Base-by-base conservation (phyloP, 768 basidiomycete species). In the Kwoniella shandongensis region DNA sequence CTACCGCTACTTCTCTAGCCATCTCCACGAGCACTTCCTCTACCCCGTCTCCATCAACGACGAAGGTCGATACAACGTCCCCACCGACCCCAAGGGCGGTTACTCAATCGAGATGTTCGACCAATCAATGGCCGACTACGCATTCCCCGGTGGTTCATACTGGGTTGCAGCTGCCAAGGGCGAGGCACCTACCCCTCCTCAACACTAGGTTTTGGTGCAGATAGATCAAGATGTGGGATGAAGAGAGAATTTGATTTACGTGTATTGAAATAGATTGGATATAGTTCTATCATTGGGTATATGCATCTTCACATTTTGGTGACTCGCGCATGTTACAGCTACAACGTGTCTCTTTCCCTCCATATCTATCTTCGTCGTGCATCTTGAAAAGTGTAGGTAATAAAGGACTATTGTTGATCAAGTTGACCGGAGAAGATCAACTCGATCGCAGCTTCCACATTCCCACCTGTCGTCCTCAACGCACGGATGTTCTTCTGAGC, bases 1-100 rank as follows among this genome's bases (percentile, higher is more conserved):
- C 42, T 76, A 89, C 84, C 62, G 88, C 86, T 29, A 87, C 44
- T 32, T 30, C 23, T 15, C 13, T 52, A 69, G 70, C 62, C 93
- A 96, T 75, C 80, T 97, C 36, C 93, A 98, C 77, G 91, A 97
- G 69, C 89, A 96, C 73, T 98, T 96, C 78, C 79, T 86, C 40
- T 85, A 85, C 59, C 91, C 91, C 1, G 89, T 88, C 67, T 87
- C 89, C 17, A 90, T 97, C 79, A 96, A 93, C 78, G 61, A 78
- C 1, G 81, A 81, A 15, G 93, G 92, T 38, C 81, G 90, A 38
- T 97, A 96, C 77, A 92, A 91, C 66, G 88, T 93, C 3, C 91
- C 91, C 0, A 78, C 66, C 55, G 83, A 88, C 65, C 80, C 88
- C 0, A 77, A 81, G 17, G 91, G 89, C 66, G 91, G 91, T 2